A percentile compares a stretch with the other conserved stretches of the same genome.
Evolutionary conservation across 1,284 basidiomycete species (phyloP).

Genomic region (Rhizoctonia solani): DNA sequence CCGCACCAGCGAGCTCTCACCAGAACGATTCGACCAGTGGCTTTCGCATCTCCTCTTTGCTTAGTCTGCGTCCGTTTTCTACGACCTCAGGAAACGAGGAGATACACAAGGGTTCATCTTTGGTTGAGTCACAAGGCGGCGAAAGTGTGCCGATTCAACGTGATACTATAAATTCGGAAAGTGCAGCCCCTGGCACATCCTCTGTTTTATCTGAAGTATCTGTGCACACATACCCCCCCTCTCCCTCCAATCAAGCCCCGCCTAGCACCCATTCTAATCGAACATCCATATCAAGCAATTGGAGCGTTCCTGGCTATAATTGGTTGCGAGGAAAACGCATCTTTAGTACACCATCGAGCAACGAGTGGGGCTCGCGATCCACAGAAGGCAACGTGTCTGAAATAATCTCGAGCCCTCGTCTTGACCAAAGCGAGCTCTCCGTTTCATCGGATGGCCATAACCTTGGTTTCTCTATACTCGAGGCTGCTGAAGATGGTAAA

Average conservation of each 20-base stretch:
- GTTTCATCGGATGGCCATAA: slow-evolving; percentile 43
- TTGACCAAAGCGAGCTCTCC: slow-evolving; percentile 18
- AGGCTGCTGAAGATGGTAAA: slow-evolving; percentile 58
- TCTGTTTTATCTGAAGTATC: slow-evolving; percentile 21
- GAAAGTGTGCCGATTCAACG: neutral
- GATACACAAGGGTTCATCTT: neutral
- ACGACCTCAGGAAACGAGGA: neutral
- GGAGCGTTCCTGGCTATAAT: slow-evolving; percentile 51
- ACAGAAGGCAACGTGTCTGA: slow-evolving; percentile 17
- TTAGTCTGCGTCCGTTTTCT: slow-evolving; percentile 25
- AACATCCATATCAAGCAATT: slow-evolving; percentile 49
- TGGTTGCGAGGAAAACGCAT: slow-evolving; percentile 37
- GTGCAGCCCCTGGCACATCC: neutral
- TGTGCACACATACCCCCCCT: slow-evolving; percentile 77
- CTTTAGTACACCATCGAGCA: slow-evolving; percentile 19
- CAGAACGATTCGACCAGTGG: slow-evolving; percentile 11
- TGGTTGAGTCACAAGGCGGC: neutral
- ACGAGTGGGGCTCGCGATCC: slow-evolving; percentile 13
- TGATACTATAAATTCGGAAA: neutral
- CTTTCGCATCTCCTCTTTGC: slow-evolving; percentile 28
- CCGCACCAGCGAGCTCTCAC: slow-evolving; percentile 4
- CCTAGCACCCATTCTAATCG: slow-evolving; percentile 43
- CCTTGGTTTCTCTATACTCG: slow-evolving; percentile 74
- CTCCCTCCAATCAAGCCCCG: slow-evolving; percentile 51
- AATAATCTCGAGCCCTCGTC: slow-evolving; percentile 16